A percentile compares a stretch with the other conserved stretches of the same genome.
Evolutionary conservation across 306 rosid genomes (phyloP).

Genomic region (Glycine soja): DNA sequence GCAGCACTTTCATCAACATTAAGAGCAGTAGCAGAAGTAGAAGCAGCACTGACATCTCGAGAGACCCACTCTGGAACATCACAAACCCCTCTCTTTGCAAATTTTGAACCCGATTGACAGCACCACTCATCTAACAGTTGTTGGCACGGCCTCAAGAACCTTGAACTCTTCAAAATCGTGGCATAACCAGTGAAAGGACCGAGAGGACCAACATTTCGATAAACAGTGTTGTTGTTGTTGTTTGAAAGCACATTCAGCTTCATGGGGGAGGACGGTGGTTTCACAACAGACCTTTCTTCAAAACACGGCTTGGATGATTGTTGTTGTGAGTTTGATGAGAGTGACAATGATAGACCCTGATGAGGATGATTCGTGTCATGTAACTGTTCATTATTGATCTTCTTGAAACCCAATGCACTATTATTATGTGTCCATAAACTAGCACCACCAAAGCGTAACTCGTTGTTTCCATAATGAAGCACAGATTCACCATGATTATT

Average conservation of each 20-base stretch:
- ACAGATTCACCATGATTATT: constrained; percentile 46
- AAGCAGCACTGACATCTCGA: constrained; percentile 48
- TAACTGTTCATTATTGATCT: constrained; percentile 34
- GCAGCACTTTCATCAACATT: constrained; percentile 51
- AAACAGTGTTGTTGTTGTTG: constrained; percentile 3
- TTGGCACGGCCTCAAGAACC: constrained; percentile 78
- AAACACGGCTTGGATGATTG: constrained; percentile 48
- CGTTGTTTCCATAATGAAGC: constrained; percentile 47
- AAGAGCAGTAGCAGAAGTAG: constrained; percentile 42
- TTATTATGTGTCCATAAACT: constrained; percentile 55
- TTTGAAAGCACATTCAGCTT: constrained; percentile 26
- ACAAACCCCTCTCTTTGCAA: constrained; percentile 9
- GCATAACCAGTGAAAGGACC: constrained; percentile 98
- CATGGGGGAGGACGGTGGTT: constrained; percentile 25
- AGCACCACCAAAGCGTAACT: constrained; percentile 26
- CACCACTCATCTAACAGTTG: constrained; percentile 72
- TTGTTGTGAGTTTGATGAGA: constrained; percentile 71
- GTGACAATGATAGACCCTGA: constrained; percentile 80
- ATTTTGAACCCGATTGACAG: constrained; percentile 37
- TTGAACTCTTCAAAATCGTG: constrained; percentile 77
- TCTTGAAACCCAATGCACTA: constrained; percentile 40
- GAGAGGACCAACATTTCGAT: constrained; percentile 74
- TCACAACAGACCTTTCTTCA: constrained; percentile 46
- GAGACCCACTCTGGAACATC: constrained; percentile 58
- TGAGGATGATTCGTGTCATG: constrained; percentile 29